A percentile compares a stretch with the other conserved stretches of the same genome.
Evolutionary conservation across 1,284 basidiomycete genomes (phyloP).

Genomic region (Puccinia hordei): DNA sequence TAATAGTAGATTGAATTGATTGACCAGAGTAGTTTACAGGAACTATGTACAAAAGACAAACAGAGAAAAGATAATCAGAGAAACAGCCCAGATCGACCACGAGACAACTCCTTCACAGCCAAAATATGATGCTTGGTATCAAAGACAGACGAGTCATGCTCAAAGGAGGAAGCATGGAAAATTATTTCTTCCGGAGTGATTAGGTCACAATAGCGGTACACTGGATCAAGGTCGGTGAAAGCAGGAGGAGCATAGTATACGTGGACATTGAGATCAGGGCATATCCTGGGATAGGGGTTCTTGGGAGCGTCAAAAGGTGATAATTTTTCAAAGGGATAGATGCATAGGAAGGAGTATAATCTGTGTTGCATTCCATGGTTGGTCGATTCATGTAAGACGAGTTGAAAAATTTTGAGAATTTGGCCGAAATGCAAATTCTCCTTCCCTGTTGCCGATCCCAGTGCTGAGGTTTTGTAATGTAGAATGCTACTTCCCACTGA

Average conservation of each 20-base stretch:
- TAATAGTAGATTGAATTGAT: too few relatives aligned
- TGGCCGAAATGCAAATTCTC: neutral
- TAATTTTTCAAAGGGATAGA: neutral
- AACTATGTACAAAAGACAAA: neutral
- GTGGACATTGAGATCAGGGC: slow-evolving; percentile 21
- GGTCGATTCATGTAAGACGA: neutral
- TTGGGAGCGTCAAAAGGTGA: neutral
- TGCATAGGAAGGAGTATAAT: neutral
- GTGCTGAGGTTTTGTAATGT: neutral
- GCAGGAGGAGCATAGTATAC: slow-evolving; percentile 21
- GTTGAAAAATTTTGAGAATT: slow-evolving; percentile 1
- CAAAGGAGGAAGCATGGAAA: slow-evolving; percentile 5
- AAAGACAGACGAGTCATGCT: slow-evolving; percentile 14
- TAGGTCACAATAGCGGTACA: slow-evolving; percentile 14
- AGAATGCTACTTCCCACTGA: neutral
- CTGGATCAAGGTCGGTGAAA: slow-evolving; percentile 20
- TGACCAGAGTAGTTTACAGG: too few relatives aligned
- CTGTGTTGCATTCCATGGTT: neutral
- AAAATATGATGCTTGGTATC: neutral
- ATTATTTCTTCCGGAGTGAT: slow-evolving; percentile 12
- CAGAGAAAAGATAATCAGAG: neutral
- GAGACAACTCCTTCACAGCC: slow-evolving; percentile 29
- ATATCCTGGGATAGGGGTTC: slow-evolving; percentile 34
- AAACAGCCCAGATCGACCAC: slow-evolving; percentile 2
- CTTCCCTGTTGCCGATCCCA: neutral